Conservation (phyloP, 1,284 basidiomycete genomes). For the Tausonia pullulans region DNA sequence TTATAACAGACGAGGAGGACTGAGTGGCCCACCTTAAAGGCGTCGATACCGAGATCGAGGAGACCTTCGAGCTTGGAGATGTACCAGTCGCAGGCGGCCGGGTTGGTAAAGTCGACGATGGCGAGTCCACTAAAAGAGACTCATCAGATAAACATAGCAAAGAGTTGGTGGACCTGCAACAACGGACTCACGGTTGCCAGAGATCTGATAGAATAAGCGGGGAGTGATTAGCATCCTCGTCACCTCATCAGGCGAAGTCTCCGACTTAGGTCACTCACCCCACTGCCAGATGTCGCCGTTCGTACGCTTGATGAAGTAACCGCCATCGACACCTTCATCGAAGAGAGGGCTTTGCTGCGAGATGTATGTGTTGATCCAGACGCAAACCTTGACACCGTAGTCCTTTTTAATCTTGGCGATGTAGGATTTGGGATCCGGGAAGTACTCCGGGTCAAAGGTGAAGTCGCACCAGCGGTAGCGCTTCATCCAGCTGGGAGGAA, state of each 20-base stretch:
- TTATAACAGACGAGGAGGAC: neutral
- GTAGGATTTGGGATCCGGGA: slow-evolving; percentile 58
- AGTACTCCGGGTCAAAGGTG: slow-evolving; percentile 61
- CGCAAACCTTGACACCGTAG: slow-evolving; percentile 58
- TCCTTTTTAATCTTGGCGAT: slow-evolving; percentile 54
- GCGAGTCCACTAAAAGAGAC: slow-evolving; percentile 40
- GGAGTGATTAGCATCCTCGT: neutral
- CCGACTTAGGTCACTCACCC: slow-evolving; percentile 18
- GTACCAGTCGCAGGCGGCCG: slow-evolving; percentile 56
- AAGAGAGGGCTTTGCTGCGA: slow-evolving; percentile 59
- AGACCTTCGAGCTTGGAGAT: slow-evolving; percentile 46
- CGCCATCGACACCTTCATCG: slow-evolving; percentile 52
- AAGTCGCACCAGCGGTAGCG: slow-evolving; percentile 69
- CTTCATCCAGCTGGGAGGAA: slow-evolving; percentile 49
- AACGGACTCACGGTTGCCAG: slow-evolving; percentile 45
- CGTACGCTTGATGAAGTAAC: slow-evolving; percentile 56
- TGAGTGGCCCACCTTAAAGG: slow-evolving; percentile 46
- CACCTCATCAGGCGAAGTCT: slow-evolving; percentile 21
- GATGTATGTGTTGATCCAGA: slow-evolving; percentile 56
- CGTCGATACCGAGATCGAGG: slow-evolving; percentile 57
- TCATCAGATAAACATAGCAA: no score
- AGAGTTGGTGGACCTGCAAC: no score
- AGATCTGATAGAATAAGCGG: slow-evolving; percentile 46
- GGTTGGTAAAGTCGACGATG: slow-evolving; percentile 58
- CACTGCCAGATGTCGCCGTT: slow-evolving; percentile 63